These are phyloP conservation scores for Hyaloperonospora arabidopsidis DNA, from an alignment of 352 stramenopile genomes.

Conservation along the genomic window DNA sequence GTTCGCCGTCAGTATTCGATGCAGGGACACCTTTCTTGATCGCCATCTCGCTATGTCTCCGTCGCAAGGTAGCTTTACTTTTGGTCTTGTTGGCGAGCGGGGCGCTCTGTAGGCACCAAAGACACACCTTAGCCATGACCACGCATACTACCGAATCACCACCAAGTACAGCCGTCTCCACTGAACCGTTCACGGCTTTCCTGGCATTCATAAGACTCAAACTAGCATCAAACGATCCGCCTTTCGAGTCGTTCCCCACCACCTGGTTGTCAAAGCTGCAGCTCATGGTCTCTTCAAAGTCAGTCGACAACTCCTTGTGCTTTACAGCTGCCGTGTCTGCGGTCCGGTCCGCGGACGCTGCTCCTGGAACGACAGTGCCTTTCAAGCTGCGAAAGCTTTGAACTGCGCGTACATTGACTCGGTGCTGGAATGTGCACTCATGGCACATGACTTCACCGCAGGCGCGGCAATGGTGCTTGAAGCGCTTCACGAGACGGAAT, in stretches of 20 bases:
- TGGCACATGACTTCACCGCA: slow-evolving; percentile 63
- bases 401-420: slow-evolving; percentile 33
- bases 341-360: slow-evolving; percentile 11
- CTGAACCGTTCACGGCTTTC: slow-evolving; percentile 16
- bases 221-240: slow-evolving; percentile 18
- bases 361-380: slow-evolving; percentile 7
- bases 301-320: slow-evolving; percentile 1
- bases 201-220: slow-evolving; percentile 25
- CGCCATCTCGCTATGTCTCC: slow-evolving; percentile 21
- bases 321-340: slow-evolving; percentile 6
- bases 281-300: slow-evolving; percentile 29
- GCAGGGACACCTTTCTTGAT: slow-evolving; percentile 4
- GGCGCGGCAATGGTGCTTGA: slow-evolving; percentile 66
- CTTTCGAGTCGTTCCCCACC: slow-evolving; percentile 12
- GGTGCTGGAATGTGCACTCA: slow-evolving; percentile 40
- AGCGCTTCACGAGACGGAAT: slow-evolving; percentile 48
- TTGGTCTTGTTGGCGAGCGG: slow-evolving; percentile 30
- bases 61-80: slow-evolving; percentile 20
- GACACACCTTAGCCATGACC: slow-evolving; percentile 55
- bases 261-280: slow-evolving; percentile 28
- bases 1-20: not conserved
- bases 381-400: slow-evolving; percentile 22
- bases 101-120: slow-evolving; percentile 45
- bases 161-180: slow-evolving; percentile 22
- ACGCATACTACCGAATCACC: slow-evolving; percentile 28